These are phyloP conservation scores for Agrocybe praecox DNA, from an alignment of 768 basidiomycete genomes.

Conservation along the genomic window DNA sequence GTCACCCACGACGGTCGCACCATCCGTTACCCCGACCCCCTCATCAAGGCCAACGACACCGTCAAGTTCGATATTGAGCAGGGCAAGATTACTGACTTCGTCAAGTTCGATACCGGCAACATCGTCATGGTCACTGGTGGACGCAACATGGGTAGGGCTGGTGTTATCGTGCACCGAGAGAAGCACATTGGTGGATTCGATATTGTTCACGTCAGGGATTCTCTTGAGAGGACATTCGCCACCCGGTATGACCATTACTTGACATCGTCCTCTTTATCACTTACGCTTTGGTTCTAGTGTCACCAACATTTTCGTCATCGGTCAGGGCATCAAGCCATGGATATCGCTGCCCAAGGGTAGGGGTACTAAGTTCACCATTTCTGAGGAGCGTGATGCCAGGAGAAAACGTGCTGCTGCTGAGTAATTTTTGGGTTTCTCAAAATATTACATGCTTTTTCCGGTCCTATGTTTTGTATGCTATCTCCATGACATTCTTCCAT, in stretches of 20 bases:
- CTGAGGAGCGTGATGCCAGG: constrained; percentile 93
- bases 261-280: not conserved
- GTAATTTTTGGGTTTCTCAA: constrained; percentile 42
- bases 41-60: constrained; percentile 95
- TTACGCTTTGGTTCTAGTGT: constrained; percentile 51
- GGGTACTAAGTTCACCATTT: constrained; percentile 96
- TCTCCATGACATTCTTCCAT: constrained; percentile 32
- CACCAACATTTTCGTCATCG: constrained; percentile 97
- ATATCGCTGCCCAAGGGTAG: constrained; percentile 97
- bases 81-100: constrained; percentile 89
- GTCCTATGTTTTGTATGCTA: constrained; percentile 43
- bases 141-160: constrained; percentile 99
- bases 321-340: constrained; percentile 94
- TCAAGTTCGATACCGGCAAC: constrained; percentile 98
- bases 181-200: constrained; percentile 98
- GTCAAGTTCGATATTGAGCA: constrained; percentile 96
- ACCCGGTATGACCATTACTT: constrained; percentile 71
- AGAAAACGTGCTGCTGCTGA: constrained; percentile 80
- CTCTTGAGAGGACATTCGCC: constrained; percentile 93
- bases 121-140: constrained; percentile 98
- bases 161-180: constrained; percentile 95
- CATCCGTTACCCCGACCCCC: constrained; percentile 98
- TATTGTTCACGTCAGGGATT: constrained; percentile 97
- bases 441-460: constrained; percentile 23
- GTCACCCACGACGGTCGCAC: constrained; percentile 99